Base-by-base conservation (phyloP, 179 eudicot species). In the Beta macrorhiza region DNA sequence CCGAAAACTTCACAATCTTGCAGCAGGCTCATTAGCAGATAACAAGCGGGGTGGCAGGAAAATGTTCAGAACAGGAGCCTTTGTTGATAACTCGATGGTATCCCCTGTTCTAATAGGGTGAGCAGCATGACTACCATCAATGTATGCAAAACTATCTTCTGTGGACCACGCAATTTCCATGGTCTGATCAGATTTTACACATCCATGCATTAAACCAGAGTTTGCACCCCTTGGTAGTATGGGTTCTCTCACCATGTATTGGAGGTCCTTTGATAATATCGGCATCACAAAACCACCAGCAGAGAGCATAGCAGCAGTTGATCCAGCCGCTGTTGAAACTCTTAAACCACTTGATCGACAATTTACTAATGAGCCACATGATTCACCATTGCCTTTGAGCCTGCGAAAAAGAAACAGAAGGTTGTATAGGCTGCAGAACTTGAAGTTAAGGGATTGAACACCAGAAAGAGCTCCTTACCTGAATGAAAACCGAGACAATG, bases 301-400 rank as follows among this genome's bases (percentile, higher is more conserved):
- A 47, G 99, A 95, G 32, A 84, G 95, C 93, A 93, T 95, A 10
- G 98, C 99, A 83, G 99, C 98, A 9, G 97, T 91, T 79, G 99
- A 95, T 80, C 99, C 99, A 22, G 97, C 93, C 19, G 97, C 95
- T 61, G 99, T 93, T 37, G 92, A 93, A 81, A 95, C 92, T 85
- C 99, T 88, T 49, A 95, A 87, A 77, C 99, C 99, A 75, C 99
- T 95, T 64, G 98, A 93, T 78, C 95, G 86, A 67, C 92, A 88
- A 84, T 88, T 86, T 76, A 89, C 84, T 37, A 86, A 72, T 29
- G 93, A 67, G 20, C 86, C 78, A 45, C 75, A 70, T 52, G 87
- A 81, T 49, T 83, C 77, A 64, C 79, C 88, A 52, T 84, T 84
- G 82, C 87, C 83, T 68, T 55, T 86, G 58, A 92, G 87, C 84